Percentiles rank a stretch among this genome's conserved stretches.
Conservation (phyloP, 108 stramenopile species). For the Schizochytrium sp. region DNA sequence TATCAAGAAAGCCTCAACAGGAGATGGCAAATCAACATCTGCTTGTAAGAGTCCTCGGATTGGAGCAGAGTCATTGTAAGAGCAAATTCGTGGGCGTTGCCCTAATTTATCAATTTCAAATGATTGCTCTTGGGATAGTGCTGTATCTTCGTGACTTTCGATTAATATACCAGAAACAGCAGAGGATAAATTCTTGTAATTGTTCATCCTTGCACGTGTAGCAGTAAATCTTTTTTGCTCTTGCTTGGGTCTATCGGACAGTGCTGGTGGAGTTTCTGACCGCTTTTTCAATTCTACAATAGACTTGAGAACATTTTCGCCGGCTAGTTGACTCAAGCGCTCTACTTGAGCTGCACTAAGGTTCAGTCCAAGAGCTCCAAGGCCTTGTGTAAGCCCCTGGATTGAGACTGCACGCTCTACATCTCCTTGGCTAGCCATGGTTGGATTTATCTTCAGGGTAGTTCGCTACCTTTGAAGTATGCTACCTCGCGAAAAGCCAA, state of each 20-base stretch:
- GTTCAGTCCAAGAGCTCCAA: slow-evolving; percentile 26
- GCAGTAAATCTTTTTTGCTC: background rate
- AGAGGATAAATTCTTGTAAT: slow-evolving; percentile 14
- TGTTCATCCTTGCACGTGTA: background rate
- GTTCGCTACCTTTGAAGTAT: too few relatives aligned
- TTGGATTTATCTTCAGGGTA: background rate
- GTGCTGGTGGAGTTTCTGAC: background rate
- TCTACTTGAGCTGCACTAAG: slow-evolving; percentile 11
- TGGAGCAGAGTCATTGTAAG: background rate
- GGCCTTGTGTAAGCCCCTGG: background rate
- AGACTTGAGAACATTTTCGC: background rate
- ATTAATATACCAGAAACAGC: background rate
- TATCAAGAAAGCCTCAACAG: background rate
- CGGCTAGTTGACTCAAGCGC: background rate
- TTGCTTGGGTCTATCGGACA: background rate
- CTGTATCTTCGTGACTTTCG: too few relatives aligned
- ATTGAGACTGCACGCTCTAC: background rate
- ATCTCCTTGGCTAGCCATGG: background rate
- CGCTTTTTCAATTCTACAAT: background rate
- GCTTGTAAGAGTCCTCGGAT: background rate
- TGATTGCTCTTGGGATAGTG: too few relatives aligned
- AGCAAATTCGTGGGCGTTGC: background rate
- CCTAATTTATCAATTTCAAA: too few relatives aligned
- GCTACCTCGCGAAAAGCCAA: too few relatives aligned
- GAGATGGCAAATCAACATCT: background rate